phyloP scores from a whole-genome alignment of 1,284 basidiomycete species.

The Phenoliferia sp. region DNA sequence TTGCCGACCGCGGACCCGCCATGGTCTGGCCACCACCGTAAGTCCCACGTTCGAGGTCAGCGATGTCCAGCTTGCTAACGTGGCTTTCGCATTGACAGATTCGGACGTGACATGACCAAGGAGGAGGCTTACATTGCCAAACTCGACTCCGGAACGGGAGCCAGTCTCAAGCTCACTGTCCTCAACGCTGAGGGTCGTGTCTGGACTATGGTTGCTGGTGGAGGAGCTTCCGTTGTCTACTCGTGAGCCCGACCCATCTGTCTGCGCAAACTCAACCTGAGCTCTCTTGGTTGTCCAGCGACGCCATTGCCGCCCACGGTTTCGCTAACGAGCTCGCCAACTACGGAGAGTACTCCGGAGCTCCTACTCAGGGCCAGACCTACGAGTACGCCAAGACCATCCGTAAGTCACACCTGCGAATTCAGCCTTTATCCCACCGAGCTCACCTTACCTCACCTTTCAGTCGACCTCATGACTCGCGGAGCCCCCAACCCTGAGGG shows the following conservation, averaged over 20 bases:
- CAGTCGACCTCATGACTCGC: slow-evolving; percentile 90
- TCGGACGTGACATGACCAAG: slow-evolving; percentile 96
- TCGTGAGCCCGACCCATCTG: slow-evolving; percentile 33
- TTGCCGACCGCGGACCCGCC: slow-evolving; percentile 89
- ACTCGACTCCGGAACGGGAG: slow-evolving; percentile 92
- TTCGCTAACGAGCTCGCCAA: slow-evolving; percentile 97
- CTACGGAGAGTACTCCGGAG: slow-evolving; percentile 99
- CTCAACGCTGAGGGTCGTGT: slow-evolving; percentile 90
- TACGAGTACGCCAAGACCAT: slow-evolving; percentile 99
- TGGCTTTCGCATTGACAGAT: slow-evolving; percentile 51
- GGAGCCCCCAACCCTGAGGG: slow-evolving; percentile 75
- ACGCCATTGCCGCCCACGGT: slow-evolving; percentile 94
- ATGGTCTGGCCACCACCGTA: slow-evolving; percentile 56
- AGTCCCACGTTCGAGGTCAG: too few species aligned
- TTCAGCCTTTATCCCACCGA: slow-evolving; percentile 4
- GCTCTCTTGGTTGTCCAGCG: slow-evolving; percentile 53
- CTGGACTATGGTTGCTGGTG: slow-evolving; percentile 99
- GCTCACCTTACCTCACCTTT: neutral
- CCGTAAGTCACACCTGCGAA: slow-evolving; percentile 50
- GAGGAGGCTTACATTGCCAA: slow-evolving; percentile 99
- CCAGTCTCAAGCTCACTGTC: slow-evolving; percentile 95
- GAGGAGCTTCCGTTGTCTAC: slow-evolving; percentile 70
- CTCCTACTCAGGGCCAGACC: slow-evolving; percentile 95
- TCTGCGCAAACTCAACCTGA: neutral
- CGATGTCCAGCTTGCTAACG: neutral